A percentile compares a stretch with the other conserved stretches of the same genome.
Evolutionary conservation across 305 asterid genomes (phyloP).

Genomic region (Solanum hybrid): DNA sequence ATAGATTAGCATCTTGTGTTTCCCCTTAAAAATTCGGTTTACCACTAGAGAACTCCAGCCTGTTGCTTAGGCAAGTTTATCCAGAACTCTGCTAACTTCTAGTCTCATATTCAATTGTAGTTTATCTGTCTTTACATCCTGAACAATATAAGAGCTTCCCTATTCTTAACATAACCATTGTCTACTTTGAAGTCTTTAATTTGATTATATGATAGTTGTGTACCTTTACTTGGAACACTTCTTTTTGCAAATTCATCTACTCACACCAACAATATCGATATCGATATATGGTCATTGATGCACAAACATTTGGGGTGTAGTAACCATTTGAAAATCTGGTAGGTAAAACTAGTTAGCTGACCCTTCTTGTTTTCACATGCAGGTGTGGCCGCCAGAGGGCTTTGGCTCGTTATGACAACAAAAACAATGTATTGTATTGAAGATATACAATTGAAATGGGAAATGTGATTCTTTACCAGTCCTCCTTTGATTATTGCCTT

Average conservation of each 20-base stretch:
- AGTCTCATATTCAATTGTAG: background rate
- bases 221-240: background rate
- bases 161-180: background rate
- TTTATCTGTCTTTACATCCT: background rate
- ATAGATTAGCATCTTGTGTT: background rate
- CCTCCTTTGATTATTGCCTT: background rate
- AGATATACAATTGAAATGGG: conserved; percentile 3
- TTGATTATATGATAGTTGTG: background rate
- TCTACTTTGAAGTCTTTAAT: background rate
- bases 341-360: background rate
- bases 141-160: background rate
- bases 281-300: background rate
- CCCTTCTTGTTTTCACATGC: background rate
- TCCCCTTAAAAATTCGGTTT: background rate
- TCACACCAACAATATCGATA: background rate
- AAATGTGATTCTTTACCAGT: background rate
- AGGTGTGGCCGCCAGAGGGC: conserved; percentile 89
- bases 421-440: background rate
- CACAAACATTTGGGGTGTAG: background rate
- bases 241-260: background rate
- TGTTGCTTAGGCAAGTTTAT: background rate
- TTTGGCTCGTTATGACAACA: conserved; percentile 50
- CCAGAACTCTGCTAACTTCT: background rate
- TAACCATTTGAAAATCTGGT: background rate
- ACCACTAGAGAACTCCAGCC: background rate